Evolutionary conservation across 768 basidiomycete genomes (phyloP), one percentile per base, ranked within the genome.

Genomic region (Tricholoma terreum): DNA sequence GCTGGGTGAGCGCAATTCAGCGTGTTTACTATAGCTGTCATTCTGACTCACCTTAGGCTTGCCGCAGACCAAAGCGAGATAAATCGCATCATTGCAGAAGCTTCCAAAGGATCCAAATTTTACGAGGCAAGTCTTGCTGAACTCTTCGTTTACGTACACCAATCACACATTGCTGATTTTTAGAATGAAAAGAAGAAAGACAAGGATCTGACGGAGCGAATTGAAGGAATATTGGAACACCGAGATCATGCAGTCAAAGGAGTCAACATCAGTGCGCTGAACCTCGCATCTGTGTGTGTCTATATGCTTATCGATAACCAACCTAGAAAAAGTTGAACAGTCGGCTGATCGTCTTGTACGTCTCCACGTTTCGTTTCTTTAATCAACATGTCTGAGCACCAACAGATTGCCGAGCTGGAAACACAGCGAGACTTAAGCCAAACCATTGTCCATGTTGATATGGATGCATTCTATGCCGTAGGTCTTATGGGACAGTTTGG

Each of bases 151-250:
- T 10, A 31, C 6, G 21, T 34, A 14, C 35, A 19, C 27, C 19
- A 52, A 33, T 10, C 14, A 22, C 42, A 58, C 45, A 57, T 42
- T 31, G 54, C 2, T 22, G 46, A 21, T n/a, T 22, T 36, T 17
- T 12, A 92, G 84, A 94, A 95, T 62, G 94, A 97, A 75, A 93
- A 92, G 70, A 82, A 84, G 66, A 94, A 91, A 67, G 93, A 98
- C 70, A 86, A 86, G 62, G 90, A 92, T 51, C 73, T 97, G 46
- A 92, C 89, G 0, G 81, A 84, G 56, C 82, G 87, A 61, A 93
- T 98, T 54, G 73, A 80, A 49, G 83, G 77, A 65, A 84, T 94
- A 34, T 71, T 92, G 54, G 82, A 82, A 59, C 80, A 80, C 59
- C 79, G 84, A 21, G 85, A 90, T 61, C 83, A 86, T 43, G 74